Evolutionary conservation across 257 asterid genomes (phyloP).

Genomic region (Scutellaria minor): DNA sequence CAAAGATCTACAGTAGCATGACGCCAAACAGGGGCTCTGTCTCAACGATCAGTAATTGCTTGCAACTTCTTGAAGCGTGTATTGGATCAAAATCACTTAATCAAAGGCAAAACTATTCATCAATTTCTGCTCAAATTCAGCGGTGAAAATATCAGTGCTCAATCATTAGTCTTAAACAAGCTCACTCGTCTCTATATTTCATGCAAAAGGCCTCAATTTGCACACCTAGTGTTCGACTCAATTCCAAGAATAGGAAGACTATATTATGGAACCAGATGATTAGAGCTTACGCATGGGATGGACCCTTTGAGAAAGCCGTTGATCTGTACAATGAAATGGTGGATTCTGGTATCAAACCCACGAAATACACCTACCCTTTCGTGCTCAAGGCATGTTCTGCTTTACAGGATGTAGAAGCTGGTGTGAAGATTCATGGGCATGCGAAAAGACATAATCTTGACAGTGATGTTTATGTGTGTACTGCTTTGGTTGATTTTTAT

Average conservation of each 20-base stretch:
- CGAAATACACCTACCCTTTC: constrained; percentile 82
- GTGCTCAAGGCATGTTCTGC: constrained; percentile 92
- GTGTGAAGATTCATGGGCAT: constrained; percentile 61
- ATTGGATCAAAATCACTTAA: constrained; percentile 57
- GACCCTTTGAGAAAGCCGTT: constrained; percentile 65
- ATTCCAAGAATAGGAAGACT: constrained; percentile 56
- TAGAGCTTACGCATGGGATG: constrained; percentile 83
- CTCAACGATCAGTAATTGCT: constrained; percentile 35
- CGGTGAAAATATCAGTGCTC: constrained; percentile 27
- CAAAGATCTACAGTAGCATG: background rate
- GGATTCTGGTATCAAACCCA: constrained; percentile 58
- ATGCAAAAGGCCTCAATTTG: constrained; percentile 67
- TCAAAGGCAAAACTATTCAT: constrained; percentile 62
- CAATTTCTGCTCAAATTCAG: constrained; percentile 62
- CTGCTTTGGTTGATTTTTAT: constrained; percentile 84
- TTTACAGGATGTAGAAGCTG: constrained; percentile 61
- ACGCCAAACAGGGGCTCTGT: constrained; percentile 30
- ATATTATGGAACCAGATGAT: constrained; percentile 79
- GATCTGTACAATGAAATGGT: constrained; percentile 74
- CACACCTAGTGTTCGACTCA: constrained; percentile 58
- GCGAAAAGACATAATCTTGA: constrained; percentile 49
- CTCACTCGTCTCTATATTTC: constrained; percentile 72
- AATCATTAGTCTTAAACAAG: constrained; percentile 46
- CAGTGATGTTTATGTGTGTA: constrained; percentile 67
- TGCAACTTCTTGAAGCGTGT: constrained; percentile 46